Base-by-base conservation (phyloP, 345 rosid species). In the Melaleuca alternifolia region DNA sequence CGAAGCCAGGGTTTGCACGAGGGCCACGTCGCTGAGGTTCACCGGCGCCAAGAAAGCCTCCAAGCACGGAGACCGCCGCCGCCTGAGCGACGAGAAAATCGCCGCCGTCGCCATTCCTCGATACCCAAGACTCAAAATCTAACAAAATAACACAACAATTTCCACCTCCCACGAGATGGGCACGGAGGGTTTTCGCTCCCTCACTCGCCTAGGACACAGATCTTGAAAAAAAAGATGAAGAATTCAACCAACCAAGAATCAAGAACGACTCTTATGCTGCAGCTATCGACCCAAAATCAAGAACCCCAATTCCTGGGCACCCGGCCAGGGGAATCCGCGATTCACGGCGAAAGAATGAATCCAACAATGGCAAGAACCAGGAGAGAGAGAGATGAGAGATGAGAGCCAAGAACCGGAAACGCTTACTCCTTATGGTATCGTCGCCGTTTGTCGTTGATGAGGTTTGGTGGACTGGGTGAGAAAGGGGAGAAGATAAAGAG, bases 1-100 rank as follows among this genome's bases (percentile, higher is more conserved):
- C 20, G 95, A 88, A 18, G 94, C 91, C 24, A 98, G 92, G 89
- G 95, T 94, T 87, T 90, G 93, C 30, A 95, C 85, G 84, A 98
- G 96, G 23, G 93, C 92, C 20, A 92, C 90, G 54, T 95, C 96
- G 77, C 94, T 90, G 54, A 98, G 91, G 91, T 96, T 96, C 87
- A 96, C 98, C 61, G 97, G 98, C 37, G 94, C 96, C 88, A 96
- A 79, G 87, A 95, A 96, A 14, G 96, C 96, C 88, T 95, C 97
- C 24, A 98, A 54, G 20, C 95, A 95, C 53, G 96, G 95, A 75
- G 97, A 93, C 84, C 98, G 91, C 87, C 96, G 91, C 88, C 97
- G 90, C 86, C 98, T 91, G 1, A 96, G 85, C 75, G 98, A 98
- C 52, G 98, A 95, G 87, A 98, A 95, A 84, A 95, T 95, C 41